Percentiles rank a stretch among this genome's conserved stretches.
Conservation (phyloP, 371 early-diverging fungal species). For the Mucor racemosus region DNA sequence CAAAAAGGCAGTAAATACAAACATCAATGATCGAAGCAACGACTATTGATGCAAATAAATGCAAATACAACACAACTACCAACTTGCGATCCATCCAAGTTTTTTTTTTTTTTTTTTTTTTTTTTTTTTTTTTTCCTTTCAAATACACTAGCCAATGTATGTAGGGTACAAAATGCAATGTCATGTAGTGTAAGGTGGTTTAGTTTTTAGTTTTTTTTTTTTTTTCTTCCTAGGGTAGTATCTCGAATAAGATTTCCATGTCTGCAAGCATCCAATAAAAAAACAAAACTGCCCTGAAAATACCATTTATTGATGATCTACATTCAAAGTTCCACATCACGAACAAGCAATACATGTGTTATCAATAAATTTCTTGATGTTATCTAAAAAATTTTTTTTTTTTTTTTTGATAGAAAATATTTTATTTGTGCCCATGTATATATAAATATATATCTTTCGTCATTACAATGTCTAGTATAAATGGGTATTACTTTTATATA, state of each 20-base stretch:
- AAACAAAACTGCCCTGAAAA: background rate
- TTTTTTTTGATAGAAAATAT: background rate
- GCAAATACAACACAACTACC: background rate
- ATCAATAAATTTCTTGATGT: background rate
- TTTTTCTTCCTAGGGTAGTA: background rate
- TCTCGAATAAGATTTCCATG: background rate
- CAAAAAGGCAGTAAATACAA: background rate
- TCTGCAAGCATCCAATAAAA: too few species aligned
- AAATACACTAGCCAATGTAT: too few species aligned
- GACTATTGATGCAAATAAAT: background rate
- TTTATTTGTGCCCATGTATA: background rate
- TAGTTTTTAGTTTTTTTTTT: too few species aligned
- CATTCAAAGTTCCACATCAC: background rate
- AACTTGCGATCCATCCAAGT: too few species aligned
- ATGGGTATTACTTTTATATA: background rate
- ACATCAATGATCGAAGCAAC: background rate
- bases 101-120: too few species aligned
- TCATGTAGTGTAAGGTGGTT: background rate
- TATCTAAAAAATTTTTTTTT: too few species aligned
- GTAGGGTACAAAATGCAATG: too few species aligned
- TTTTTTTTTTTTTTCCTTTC: too few species aligned
- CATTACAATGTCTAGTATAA: background rate
- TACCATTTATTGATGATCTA: background rate
- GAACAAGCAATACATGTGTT: background rate
- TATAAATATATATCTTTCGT: background rate